Percentiles rank a stretch among this genome's conserved stretches.
Conservation (phyloP, 2,329 filamentous ascomycete genomes). For the Elsinoe necatrix region DNA sequence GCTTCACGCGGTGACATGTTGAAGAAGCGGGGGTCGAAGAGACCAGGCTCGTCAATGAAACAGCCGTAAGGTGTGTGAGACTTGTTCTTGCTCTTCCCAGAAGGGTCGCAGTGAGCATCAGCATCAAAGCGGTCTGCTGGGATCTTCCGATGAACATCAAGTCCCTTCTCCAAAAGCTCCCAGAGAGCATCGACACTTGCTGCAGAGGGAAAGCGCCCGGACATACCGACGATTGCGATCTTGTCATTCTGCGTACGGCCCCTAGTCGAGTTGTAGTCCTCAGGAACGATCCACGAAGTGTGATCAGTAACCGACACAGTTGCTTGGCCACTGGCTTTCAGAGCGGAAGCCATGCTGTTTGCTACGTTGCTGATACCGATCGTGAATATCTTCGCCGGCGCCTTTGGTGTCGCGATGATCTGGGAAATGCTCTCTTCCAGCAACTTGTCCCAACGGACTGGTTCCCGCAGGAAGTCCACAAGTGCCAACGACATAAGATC, state of each 20-base stretch:
- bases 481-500: slow-evolving; percentile 39
- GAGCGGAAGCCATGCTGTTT: slow-evolving; percentile 46
- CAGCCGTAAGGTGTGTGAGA: slow-evolving; percentile 69
- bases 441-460: slow-evolving; percentile 43
- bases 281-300: slow-evolving; percentile 34
- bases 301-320: slow-evolving; percentile 38
- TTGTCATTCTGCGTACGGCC: slow-evolving; percentile 53
- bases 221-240: slow-evolving; percentile 78
- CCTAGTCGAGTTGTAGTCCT: slow-evolving; percentile 24
- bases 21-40: slow-evolving; percentile 78
- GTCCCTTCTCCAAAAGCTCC: slow-evolving; percentile 64
- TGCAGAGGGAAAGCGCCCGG: slow-evolving; percentile 67
- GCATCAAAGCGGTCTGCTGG: slow-evolving; percentile 67
- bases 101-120: slow-evolving; percentile 60
- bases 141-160: slow-evolving; percentile 62
- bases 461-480: slow-evolving; percentile 38
- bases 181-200: slow-evolving; percentile 64
- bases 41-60: slow-evolving; percentile 65
- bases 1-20: slow-evolving; percentile 80
- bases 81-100: slow-evolving; percentile 66
- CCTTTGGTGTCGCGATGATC: slow-evolving; percentile 35
- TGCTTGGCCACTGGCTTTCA: slow-evolving; percentile 44
- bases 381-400: slow-evolving; percentile 39
- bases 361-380: slow-evolving; percentile 47
- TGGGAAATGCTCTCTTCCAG: slow-evolving; percentile 41